Evolutionary conservation across 257 asterid genomes (phyloP).

Genomic region (Nicotiana obtusifolia): DNA sequence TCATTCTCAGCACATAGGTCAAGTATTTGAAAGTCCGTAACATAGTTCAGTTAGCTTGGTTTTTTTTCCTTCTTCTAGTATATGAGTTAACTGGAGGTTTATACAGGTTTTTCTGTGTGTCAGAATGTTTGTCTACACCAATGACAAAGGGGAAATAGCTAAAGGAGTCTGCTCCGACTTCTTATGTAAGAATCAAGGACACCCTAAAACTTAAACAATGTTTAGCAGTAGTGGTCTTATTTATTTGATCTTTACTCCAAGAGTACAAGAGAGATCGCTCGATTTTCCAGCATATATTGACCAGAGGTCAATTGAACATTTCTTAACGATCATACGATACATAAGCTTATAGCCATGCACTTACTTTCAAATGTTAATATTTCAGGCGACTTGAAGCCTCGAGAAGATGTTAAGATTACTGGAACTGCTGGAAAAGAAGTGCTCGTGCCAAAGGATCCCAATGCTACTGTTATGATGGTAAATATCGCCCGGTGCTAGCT

Average conservation of each 20-base stretch:
- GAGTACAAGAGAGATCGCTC: no score
- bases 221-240: neutral
- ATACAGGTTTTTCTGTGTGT: slow-evolving; percentile 80
- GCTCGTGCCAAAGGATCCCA: slow-evolving; percentile 97
- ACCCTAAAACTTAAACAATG: neutral
- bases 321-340: neutral
- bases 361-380: slow-evolving; percentile 9
- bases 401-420: slow-evolving; percentile 70
- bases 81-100: neutral
- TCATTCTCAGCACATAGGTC: neutral
- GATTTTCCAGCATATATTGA: neutral
- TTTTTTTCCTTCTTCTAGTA: neutral
- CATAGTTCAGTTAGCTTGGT: neutral
- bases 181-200: slow-evolving; percentile 52
- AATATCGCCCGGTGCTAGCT: neutral
- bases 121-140: slow-evolving; percentile 83
- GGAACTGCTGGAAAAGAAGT: slow-evolving; percentile 97
- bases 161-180: slow-evolving; percentile 97
- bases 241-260: neutral
- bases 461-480: slow-evolving; percentile 81
- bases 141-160: slow-evolving; percentile 65
- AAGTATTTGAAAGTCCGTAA: neutral
- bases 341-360: neutral
- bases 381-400: slow-evolving; percentile 87
- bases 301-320: neutral